Conservation (phyloP, 2,329 filamentous ascomycete genomes). For the Aureobasidium sp. region DNA sequence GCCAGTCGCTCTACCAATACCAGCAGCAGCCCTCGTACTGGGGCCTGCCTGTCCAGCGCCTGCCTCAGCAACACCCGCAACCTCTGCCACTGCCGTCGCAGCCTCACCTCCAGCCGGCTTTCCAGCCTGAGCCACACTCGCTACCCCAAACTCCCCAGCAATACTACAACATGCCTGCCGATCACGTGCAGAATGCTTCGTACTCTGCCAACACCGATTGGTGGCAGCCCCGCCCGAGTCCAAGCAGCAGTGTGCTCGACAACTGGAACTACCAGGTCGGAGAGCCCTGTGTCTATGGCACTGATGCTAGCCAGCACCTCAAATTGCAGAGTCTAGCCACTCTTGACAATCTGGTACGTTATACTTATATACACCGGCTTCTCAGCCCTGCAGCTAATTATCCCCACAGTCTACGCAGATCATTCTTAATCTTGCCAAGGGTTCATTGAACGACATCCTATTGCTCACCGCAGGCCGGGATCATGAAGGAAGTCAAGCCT, state of each 20-base stretch:
- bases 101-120: not conserved
- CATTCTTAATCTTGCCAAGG: conserved; percentile 48
- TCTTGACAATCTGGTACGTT: conserved; percentile 43
- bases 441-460: conserved; percentile 47
- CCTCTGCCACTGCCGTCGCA: conserved; percentile 21
- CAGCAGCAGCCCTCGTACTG: conserved; percentile 2
- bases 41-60: not conserved
- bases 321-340: conserved; percentile 53
- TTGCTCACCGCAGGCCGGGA: conserved; percentile 47
- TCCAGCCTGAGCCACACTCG: conserved; percentile 4
- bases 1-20: not conserved
- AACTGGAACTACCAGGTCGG: conserved; percentile 4
- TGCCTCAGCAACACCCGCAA: not conserved
- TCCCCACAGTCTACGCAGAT: conserved; percentile 44
- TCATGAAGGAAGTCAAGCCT: conserved; percentile 50
- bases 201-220: not conserved
- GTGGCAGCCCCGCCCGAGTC: not conserved
- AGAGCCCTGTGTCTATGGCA: conserved; percentile 20
- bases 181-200: not conserved
- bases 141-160: not conserved
- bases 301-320: conserved; percentile 37
- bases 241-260: not conserved
- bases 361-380: not conserved
- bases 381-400: not conserved
- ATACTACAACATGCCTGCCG: not conserved